Evolutionary conservation across 192 early-diverging fungal species (phyloP).

Genomic region (Coemansia sp.): DNA sequence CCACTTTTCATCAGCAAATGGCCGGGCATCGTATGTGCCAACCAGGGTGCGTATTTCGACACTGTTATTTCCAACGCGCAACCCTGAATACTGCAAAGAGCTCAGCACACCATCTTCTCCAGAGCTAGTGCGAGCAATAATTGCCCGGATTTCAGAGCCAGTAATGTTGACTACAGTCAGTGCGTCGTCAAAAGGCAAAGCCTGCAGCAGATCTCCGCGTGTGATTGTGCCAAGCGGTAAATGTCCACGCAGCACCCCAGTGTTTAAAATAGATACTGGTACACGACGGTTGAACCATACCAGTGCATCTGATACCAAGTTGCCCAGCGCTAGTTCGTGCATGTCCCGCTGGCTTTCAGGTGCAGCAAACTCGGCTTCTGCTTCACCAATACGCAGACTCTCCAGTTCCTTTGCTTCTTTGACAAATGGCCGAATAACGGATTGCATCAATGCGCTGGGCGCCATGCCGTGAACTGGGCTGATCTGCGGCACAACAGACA

Average conservation of each 20-base stretch:
- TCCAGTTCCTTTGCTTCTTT: conserved; percentile 23
- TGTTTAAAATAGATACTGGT: conserved; percentile 60
- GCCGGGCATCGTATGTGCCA: conserved; percentile 17
- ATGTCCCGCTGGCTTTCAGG: conserved; percentile 41
- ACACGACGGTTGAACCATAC: conserved; percentile 32
- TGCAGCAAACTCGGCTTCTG: conserved; percentile 47
- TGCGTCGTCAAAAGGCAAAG: conserved; percentile 67
- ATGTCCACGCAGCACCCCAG: conserved; percentile 62
- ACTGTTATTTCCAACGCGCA: conserved; percentile 28
- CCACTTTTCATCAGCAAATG: conserved; percentile 25
- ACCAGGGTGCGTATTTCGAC: conserved; percentile 16
- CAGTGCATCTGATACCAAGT: conserved; percentile 68
- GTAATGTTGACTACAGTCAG: conserved; percentile 53
- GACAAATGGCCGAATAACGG: conserved; percentile 23
- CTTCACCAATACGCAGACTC: conserved; percentile 45
- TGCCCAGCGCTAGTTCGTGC: conserved; percentile 62
- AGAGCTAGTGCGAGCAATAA: conserved; percentile 51
- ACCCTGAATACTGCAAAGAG: conserved; percentile 62
- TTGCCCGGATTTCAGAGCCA: conserved; percentile 56
- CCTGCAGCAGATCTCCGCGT: conserved; percentile 57
- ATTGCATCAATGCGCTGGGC: conserved; percentile 14
- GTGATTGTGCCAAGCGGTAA: conserved; percentile 60
- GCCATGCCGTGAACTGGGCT: conserved; percentile 54
- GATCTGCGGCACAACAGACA: conserved; percentile 55
- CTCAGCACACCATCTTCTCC: conserved; percentile 41